Percentiles rank a stretch among this genome's conserved stretches.
These are phyloP conservation scores for Candida pini DNA, from an alignment of 805 yeast genomes.

Conservation along the genomic window DNA sequence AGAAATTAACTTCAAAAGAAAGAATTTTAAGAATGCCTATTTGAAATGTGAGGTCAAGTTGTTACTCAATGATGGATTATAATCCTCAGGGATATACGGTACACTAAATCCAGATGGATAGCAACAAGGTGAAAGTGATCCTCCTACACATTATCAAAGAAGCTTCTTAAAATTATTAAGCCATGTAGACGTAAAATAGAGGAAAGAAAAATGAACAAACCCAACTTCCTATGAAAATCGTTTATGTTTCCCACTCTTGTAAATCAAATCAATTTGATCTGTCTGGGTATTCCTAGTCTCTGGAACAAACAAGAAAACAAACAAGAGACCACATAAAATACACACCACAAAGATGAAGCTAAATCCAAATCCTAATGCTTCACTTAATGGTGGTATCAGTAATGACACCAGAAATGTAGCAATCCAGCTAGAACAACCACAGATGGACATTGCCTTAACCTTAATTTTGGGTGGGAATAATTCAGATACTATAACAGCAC, in stretches of 20 bases:
- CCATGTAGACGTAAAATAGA: too few species aligned
- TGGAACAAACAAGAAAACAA: constrained; percentile 27
- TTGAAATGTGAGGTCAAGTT: too few species aligned
- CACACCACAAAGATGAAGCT: constrained; percentile 50
- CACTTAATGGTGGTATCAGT: constrained; percentile 62
- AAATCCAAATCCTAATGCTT: constrained; percentile 54
- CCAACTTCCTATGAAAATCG: too few species aligned
- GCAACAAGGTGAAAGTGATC: too few species aligned
- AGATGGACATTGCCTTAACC: constrained; percentile 47
- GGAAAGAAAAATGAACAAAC: too few species aligned
- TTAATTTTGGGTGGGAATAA: constrained; percentile 58
- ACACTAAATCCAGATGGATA: too few species aligned
- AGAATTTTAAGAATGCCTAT: too few species aligned
- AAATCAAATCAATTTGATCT: constrained; percentile 18
- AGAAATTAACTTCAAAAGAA: too few species aligned
- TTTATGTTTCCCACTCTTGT: constrained; percentile 5
- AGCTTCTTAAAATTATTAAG: too few species aligned
- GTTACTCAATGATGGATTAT: too few species aligned
- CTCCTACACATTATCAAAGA: too few species aligned
- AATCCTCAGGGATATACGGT: too few species aligned
- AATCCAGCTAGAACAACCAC: constrained; percentile 60
- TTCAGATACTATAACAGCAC: constrained; percentile 61
- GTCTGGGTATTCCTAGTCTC: constrained; percentile 26
- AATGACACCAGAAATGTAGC: constrained; percentile 60
- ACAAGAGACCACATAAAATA: constrained; percentile 15